Evolutionary conservation across 2,329 filamentous ascomycete species (phyloP).

Genomic region (Pseudogymnoascus destructans): DNA sequence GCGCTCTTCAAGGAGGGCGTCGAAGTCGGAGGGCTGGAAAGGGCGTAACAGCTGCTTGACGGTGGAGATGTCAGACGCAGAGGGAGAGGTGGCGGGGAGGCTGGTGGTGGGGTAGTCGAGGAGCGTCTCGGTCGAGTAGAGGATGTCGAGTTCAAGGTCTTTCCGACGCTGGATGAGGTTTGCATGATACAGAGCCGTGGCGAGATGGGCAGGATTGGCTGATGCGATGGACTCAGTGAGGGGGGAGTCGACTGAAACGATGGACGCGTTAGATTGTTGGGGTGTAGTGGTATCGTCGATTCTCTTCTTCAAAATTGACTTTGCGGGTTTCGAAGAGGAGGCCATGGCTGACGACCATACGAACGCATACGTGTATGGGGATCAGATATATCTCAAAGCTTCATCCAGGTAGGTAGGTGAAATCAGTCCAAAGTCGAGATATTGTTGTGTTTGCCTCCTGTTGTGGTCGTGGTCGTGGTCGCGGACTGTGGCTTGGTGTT

Average conservation of each 20-base stretch:
- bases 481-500: background rate
- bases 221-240: slow-evolving; percentile 32
- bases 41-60: slow-evolving; percentile 56
- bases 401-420: background rate
- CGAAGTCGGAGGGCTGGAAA: slow-evolving; percentile 83
- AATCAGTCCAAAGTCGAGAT: background rate
- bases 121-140: slow-evolving; percentile 54
- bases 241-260: slow-evolving; percentile 30
- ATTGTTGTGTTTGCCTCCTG: background rate
- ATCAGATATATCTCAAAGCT: background rate
- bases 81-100: slow-evolving; percentile 37
- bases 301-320: slow-evolving; percentile 50
- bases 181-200: slow-evolving; percentile 68
- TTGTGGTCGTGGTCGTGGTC: background rate
- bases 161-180: slow-evolving; percentile 71
- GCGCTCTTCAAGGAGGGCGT: slow-evolving; percentile 76
- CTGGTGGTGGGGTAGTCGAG: slow-evolving; percentile 29
- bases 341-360: slow-evolving; percentile 18
- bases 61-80: slow-evolving; percentile 43
- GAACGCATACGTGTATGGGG: background rate
- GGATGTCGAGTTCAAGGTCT: slow-evolving; percentile 60
- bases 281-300: slow-evolving; percentile 30
- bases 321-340: slow-evolving; percentile 26
- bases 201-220: slow-evolving; percentile 29
- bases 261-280: background rate